These are phyloP conservation scores for Suillus discolor DNA, from an alignment of 768 basidiomycete species.

Conservation along the genomic window DNA sequence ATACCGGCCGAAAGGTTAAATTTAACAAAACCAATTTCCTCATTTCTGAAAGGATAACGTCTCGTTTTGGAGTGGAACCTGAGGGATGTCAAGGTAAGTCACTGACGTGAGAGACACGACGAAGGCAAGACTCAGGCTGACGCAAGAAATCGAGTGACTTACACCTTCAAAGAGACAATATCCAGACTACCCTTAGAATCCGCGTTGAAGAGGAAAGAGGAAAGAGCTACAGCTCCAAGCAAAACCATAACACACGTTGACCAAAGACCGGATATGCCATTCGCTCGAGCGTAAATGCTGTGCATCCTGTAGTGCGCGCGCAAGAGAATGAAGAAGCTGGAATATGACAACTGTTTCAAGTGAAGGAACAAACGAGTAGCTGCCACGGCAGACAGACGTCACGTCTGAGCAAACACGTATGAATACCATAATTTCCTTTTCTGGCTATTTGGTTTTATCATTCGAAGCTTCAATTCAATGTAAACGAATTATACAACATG, in stretches of 20 bases:
- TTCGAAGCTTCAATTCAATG: background rate
- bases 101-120: conserved; percentile 14
- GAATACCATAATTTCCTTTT: conserved; percentile 7
- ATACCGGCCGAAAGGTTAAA: conserved; percentile 83
- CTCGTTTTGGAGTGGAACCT: conserved; percentile 54
- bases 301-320: conserved; percentile 52
- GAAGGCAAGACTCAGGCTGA: conserved; percentile 11
- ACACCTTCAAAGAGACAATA: conserved; percentile 79
- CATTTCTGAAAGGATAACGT: conserved; percentile 59
- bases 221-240: conserved; percentile 69
- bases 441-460: background rate
- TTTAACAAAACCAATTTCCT: conserved; percentile 78
- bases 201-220: conserved; percentile 66
- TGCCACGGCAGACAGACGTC: background rate
- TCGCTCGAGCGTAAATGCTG: conserved; percentile 66
- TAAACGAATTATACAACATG: background rate
- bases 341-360: background rate
- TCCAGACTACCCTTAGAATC: conserved; percentile 58
- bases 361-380: background rate
- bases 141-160: conserved; percentile 28
- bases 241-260: conserved; percentile 77
- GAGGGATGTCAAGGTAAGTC: conserved; percentile 16
- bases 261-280: conserved; percentile 72
- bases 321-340: background rate
- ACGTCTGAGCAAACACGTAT: background rate